phyloP scores from a whole-genome alignment of 345 rosid species.

The Syzygium oleosum region DNA sequence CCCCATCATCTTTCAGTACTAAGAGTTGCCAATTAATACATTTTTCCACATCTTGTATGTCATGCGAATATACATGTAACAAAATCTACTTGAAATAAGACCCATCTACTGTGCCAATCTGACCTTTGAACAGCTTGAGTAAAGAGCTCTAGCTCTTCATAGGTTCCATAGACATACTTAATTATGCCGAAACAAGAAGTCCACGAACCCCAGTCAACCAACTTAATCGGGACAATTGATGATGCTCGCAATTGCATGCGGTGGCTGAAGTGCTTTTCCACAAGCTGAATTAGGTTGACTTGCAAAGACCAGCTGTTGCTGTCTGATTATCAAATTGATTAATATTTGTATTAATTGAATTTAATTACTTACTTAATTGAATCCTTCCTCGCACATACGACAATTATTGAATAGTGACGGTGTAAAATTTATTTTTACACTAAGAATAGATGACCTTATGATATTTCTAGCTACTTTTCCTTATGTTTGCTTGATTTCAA shows the following conservation, averaged over 20 bases:
- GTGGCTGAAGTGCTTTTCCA: neutral
- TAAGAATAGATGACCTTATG: neutral
- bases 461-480: neutral
- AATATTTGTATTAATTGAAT: neutral
- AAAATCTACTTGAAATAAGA: neutral
- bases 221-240: neutral
- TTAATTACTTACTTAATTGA: neutral
- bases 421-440: neutral
- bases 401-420: neutral
- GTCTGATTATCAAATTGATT: neutral
- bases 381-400: too few species aligned
- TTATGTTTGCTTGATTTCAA: neutral
- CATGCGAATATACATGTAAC: neutral
- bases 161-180: neutral
- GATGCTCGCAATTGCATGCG: neutral
- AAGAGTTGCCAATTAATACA: neutral
- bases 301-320: neutral
- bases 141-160: constrained; percentile 19
- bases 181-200: neutral
- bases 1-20: too few species aligned
- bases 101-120: neutral
- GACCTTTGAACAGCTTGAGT: constrained; percentile 4
- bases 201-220: neutral
- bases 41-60: neutral
- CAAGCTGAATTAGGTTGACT: neutral